phyloP scores from a whole-genome alignment of 495 filamentous ascomycete species.

The Penicillium fimorum region DNA sequence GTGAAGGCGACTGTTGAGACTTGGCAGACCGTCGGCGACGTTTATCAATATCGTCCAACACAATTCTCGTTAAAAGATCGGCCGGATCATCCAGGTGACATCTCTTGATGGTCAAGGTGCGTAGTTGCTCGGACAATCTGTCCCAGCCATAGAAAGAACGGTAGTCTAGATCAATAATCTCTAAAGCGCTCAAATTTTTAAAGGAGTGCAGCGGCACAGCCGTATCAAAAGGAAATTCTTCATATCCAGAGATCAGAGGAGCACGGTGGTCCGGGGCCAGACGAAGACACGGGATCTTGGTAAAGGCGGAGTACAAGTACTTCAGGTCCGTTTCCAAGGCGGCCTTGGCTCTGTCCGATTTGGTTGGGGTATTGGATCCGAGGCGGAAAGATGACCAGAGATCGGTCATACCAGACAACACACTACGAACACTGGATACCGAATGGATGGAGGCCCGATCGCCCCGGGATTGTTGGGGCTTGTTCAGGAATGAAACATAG shows the following conservation, averaged over 20 bases:
- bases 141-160: slow-evolving; percentile 98
- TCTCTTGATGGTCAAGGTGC: slow-evolving; percentile 85
- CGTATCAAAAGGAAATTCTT: slow-evolving; percentile 97
- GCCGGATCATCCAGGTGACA: slow-evolving; percentile 84
- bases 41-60: slow-evolving; percentile 93
- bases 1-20: slow-evolving; percentile 70
- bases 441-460: slow-evolving; percentile 92
- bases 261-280: slow-evolving; percentile 88
- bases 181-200: slow-evolving; percentile 91
- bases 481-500: slow-evolving; percentile 93
- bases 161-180: slow-evolving; percentile 93
- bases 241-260: slow-evolving; percentile 83
- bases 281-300: slow-evolving; percentile 90
- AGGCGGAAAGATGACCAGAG: slow-evolving; percentile 88
- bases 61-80: slow-evolving; percentile 86
- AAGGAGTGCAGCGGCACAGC: slow-evolving; percentile 94
- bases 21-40: slow-evolving; percentile 85
- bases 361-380: slow-evolving; percentile 67
- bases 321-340: slow-evolving; percentile 82
- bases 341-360: slow-evolving; percentile 82
- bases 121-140: slow-evolving; percentile 82
- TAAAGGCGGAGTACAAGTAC: slow-evolving; percentile 97
- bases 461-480: slow-evolving; percentile 67
- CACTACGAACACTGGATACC: slow-evolving; percentile 93
- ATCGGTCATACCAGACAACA: slow-evolving; percentile 92